Evolutionary conservation across 2,329 filamentous ascomycete species (phyloP).

Genomic region (Fusarium liriodendri): DNA sequence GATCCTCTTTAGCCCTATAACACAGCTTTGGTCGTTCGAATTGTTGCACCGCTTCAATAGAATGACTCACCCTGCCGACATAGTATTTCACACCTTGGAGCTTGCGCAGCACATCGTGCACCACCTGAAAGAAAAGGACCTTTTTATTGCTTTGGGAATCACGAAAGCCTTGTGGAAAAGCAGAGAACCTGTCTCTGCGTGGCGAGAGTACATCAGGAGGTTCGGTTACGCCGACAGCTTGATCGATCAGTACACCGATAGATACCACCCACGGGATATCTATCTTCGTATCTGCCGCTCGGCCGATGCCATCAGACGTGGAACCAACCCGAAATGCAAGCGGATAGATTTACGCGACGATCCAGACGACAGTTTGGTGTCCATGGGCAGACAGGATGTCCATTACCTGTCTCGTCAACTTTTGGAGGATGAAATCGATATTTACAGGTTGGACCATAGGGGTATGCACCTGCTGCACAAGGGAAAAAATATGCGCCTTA

Average conservation of each 20-base stretch:
- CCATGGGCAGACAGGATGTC: background rate
- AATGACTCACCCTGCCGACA: conserved; percentile 14
- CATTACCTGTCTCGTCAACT: conserved; percentile 2
- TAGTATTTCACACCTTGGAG: conserved; percentile 23
- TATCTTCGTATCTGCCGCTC: conserved; percentile 9
- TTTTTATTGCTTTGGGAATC: conserved; percentile 4
- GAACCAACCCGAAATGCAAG: background rate
- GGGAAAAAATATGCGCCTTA: background rate
- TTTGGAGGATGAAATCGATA: background rate
- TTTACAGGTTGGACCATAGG: background rate
- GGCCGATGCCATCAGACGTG: background rate
- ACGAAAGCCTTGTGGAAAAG: conserved; percentile 16
- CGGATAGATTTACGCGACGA: background rate
- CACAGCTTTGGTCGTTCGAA: background rate
- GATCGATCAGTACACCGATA: background rate
- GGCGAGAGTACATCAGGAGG: conserved; percentile 1
- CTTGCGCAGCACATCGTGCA: conserved; percentile 24
- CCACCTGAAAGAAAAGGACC: conserved; percentile 4
- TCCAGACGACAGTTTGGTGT: background rate
- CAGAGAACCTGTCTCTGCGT: background rate
- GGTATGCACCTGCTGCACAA: background rate
- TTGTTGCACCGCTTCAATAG: background rate
- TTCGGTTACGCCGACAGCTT: conserved; percentile 7
- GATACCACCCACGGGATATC: background rate
- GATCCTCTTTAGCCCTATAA: background rate